A percentile compares a stretch with the other conserved stretches of the same genome.
These are phyloP conservation scores for Escovopsis sp. DNA, from an alignment of 2,329 filamentous ascomycete genomes.

Conservation along the genomic window DNA sequence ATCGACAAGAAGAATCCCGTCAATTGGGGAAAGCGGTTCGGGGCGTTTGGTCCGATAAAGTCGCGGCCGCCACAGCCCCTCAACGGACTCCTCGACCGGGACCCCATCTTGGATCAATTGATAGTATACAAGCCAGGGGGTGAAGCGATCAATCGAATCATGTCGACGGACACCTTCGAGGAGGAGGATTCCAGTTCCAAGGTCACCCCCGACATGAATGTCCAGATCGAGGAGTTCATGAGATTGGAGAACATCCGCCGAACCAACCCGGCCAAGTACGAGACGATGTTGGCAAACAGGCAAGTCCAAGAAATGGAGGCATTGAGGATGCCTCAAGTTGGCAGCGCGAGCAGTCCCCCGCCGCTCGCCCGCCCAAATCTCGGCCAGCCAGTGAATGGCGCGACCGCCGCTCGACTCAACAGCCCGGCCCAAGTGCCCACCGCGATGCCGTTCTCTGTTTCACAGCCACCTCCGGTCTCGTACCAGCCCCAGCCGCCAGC, in stretches of 20 bases:
- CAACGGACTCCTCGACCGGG: constrained; percentile 41
- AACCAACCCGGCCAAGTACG: constrained; percentile 19
- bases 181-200: constrained; percentile 43
- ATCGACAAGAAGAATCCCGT: constrained; percentile 70
- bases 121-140: constrained; percentile 21
- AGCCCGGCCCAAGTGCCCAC: background rate
- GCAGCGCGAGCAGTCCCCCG: background rate
- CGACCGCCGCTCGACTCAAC: background rate
- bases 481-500: background rate
- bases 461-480: background rate
- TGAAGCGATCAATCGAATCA: constrained; percentile 38
- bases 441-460: background rate
- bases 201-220: constrained; percentile 46
- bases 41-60: constrained; percentile 46
- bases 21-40: constrained; percentile 43
- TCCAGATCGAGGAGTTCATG: constrained; percentile 32
- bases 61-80: constrained; percentile 37
- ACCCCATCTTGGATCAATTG: constrained; percentile 42
- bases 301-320: constrained; percentile 1
- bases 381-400: background rate
- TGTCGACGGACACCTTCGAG: constrained; percentile 59
- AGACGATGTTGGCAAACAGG: constrained; percentile 7
- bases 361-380: background rate
- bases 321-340: background rate
- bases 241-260: constrained; percentile 19